Base-by-base conservation (phyloP, 2,329 filamentous ascomycete genomes). In the Blumeria hordei region DNA sequence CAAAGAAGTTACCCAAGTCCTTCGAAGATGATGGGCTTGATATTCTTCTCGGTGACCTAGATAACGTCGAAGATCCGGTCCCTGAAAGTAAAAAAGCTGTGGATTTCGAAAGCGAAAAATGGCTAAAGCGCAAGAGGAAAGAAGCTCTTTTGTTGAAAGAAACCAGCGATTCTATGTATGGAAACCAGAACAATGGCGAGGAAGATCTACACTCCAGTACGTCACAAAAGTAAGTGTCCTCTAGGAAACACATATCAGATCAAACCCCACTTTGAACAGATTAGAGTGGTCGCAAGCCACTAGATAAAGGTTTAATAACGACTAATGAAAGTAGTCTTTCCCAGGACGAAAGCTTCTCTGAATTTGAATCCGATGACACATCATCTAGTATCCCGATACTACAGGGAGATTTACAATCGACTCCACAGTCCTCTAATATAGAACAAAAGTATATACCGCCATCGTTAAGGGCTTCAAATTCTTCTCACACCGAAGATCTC, bases 361-460 rank as follows among this genome's bases (percentile, higher is more conserved):
- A 62, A 5, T 63, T 64, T 55, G 60, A 64, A 0, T 72, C 71
- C 54, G 67, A 67, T 8, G 66, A 66, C 1, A 10, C 4, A 28
- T 28, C 21, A 28, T 4, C 21, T 28, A 28, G 21, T 28, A 28
- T 28, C 21, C 21, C 21, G 21, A 28, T 28, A 28, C 4, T 4
- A 2, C 21, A 28, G 21, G 21, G 66, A 66, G 5, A 61, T 58
- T 3, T 62, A 28, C 21, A 28, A 28, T 28, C 21, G 21, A 28
- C 21, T 28, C 21, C 2, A 4, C 21, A 28, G 1, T 70, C 69
- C 18, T 66, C 70, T 43, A 65, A 71, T 16, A 71, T 74, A 34
- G 65, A 72, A n/a, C 73, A 73, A 6, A 94, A 93, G 75, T 98
- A 98, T 62, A 75, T 95, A 3, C 90, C 92, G 1, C 92, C 90